These are phyloP conservation scores for Lipomyces yamanashiensis DNA, from an alignment of 805 yeast species.

Conservation along the genomic window DNA sequence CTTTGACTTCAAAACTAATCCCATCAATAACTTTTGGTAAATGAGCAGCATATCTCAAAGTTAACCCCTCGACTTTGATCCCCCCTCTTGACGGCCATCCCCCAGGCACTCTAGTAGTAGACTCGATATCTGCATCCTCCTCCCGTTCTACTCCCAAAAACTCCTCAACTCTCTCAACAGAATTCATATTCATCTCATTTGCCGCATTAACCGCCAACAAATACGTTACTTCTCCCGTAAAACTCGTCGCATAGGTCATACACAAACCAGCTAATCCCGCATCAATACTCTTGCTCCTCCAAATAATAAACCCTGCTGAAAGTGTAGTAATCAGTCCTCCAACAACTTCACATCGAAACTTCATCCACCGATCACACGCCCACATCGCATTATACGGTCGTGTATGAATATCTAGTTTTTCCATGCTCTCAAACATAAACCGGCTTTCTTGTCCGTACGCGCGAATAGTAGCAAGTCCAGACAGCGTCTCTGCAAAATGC, in stretches of 20 bases:
- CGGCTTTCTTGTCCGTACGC: slow-evolving; percentile 55
- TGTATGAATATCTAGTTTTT: slow-evolving; percentile 62
- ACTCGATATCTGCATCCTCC: slow-evolving; percentile 58
- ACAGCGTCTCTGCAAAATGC: slow-evolving; percentile 69
- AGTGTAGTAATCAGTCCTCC: slow-evolving; percentile 59
- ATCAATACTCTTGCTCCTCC: slow-evolving; percentile 60
- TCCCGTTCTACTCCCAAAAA: slow-evolving; percentile 73
- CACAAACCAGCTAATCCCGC: slow-evolving; percentile 52
- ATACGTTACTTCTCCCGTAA: slow-evolving; percentile 56
- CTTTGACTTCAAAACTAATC: slow-evolving; percentile 54
- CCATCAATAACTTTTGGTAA: slow-evolving; percentile 69
- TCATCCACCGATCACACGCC: slow-evolving; percentile 75
- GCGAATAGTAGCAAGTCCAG: slow-evolving; percentile 69
- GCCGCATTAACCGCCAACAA: slow-evolving; percentile 68
- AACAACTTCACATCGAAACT: slow-evolving; percentile 61
- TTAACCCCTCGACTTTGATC: slow-evolving; percentile 60
- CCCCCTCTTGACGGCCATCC: slow-evolving; percentile 73
- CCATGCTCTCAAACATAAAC: slow-evolving; percentile 55
- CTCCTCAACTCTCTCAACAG: slow-evolving; percentile 71
- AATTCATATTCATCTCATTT: slow-evolving; percentile 75
- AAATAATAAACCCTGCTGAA: slow-evolving; percentile 62
- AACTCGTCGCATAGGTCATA: slow-evolving; percentile 50
- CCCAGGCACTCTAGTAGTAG: slow-evolving; percentile 50
- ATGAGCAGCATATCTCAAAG: slow-evolving; percentile 65
- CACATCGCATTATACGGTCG: slow-evolving; percentile 66